A percentile compares a stretch with the other conserved stretches of the same genome.
phyloP scores from a whole-genome alignment of 805 yeast species.

The Yamadazyma nakazawae region DNA sequence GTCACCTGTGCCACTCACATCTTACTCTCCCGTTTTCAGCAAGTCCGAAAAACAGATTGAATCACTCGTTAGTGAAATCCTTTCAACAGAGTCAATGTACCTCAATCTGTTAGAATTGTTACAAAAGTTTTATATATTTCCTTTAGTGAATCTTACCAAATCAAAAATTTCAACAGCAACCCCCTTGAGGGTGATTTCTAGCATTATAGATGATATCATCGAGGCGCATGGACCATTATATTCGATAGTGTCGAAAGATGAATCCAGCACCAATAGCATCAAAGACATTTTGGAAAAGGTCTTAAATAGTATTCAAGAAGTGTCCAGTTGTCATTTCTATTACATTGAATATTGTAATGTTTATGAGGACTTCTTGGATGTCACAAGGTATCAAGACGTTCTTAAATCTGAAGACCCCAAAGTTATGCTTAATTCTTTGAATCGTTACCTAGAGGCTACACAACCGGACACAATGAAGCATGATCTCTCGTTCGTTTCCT shows the following conservation, averaged over 20 bases:
- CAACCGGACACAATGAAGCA: slow-evolving; percentile 32
- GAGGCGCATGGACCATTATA: background rate
- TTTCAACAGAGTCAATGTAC: slow-evolving; percentile 48
- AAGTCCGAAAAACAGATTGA: background rate
- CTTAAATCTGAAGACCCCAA: background rate
- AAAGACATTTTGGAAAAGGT: background rate
- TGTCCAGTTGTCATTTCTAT: background rate
- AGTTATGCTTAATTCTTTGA: background rate
- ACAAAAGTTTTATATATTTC: slow-evolving; percentile 41
- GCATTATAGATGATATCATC: slow-evolving; percentile 1
- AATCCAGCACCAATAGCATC: background rate
- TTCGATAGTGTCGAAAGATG: background rate
- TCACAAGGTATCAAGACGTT: background rate
- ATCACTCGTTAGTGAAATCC: slow-evolving; percentile 41
- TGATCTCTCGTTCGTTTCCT: slow-evolving; percentile 53
- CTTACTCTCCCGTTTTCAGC: slow-evolving; percentile 14
- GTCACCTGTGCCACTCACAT: slow-evolving; percentile 9
- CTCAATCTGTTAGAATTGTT: slow-evolving; percentile 43
- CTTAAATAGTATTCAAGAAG: background rate
- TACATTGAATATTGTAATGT: slow-evolving; percentile 14
- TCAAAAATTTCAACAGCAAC: slow-evolving; percentile 15
- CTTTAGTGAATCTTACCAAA: slow-evolving; percentile 13
- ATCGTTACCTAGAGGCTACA: slow-evolving; percentile 38
- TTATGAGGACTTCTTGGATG: slow-evolving; percentile 9
- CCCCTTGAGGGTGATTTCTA: background rate